phyloP scores from a whole-genome alignment of 1,139 yeast species.

The Scheffersomyces quercinus region DNA sequence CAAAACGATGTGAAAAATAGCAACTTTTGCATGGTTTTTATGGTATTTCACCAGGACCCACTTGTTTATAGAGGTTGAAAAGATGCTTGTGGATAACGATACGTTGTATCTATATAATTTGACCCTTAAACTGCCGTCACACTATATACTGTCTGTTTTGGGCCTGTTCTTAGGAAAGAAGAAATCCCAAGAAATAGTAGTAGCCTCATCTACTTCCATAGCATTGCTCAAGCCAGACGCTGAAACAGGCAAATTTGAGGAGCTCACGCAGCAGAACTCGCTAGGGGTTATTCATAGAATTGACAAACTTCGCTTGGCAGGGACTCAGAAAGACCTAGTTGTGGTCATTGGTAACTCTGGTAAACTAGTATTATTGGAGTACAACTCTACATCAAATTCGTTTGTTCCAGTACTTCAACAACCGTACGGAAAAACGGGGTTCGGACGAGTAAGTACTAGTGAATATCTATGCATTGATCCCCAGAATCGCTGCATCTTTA shows the following conservation, averaged over 20 bases:
- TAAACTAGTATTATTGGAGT: conserved; percentile 58
- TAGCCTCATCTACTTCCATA: conserved; percentile 55
- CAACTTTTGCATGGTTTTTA: too few relatives aligned
- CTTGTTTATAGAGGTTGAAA: neutral
- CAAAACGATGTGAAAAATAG: too few relatives aligned
- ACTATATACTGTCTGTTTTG: conserved; percentile 52
- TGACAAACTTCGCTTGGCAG: conserved; percentile 51
- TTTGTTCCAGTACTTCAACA: conserved; percentile 60
- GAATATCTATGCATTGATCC: conserved; percentile 75
- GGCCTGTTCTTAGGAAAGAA: conserved; percentile 66
- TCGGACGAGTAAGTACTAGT: conserved; percentile 77
- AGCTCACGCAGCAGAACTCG: conserved; percentile 43
- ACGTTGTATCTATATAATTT: conserved; percentile 64
- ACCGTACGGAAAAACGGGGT: conserved; percentile 73
- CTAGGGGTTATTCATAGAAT: conserved; percentile 64
- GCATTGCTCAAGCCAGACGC: conserved; percentile 55
- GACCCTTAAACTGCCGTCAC: conserved; percentile 60
- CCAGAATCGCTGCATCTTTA: conserved; percentile 65
- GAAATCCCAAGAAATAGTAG: conserved; percentile 64
- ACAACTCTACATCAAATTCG: conserved; percentile 33
- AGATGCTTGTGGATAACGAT: conserved; percentile 21
- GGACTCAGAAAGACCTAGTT: conserved; percentile 55
- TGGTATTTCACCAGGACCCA: too few relatives aligned
- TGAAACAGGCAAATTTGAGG: conserved; percentile 54
- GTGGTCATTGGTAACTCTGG: conserved; percentile 87